Evolutionary conservation across 2,329 filamentous ascomycete genomes (phyloP).

Genomic region (Raffaelea albimanens): DNA sequence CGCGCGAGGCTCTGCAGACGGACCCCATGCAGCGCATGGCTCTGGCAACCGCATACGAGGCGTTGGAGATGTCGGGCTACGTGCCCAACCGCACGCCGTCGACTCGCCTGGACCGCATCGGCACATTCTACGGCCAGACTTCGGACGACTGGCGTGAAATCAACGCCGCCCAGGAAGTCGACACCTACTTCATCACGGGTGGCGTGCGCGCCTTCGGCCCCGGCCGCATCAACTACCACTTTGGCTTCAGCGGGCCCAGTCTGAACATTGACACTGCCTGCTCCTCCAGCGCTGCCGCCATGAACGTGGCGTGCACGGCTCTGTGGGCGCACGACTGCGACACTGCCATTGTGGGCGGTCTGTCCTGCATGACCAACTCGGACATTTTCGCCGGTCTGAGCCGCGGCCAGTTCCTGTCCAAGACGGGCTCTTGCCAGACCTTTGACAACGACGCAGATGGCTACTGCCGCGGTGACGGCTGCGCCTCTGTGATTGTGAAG

Average conservation of each 20-base stretch:
- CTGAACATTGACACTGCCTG: constrained; percentile 71
- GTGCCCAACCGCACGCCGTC: constrained; percentile 65
- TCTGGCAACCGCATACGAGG: constrained; percentile 69
- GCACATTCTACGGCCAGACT: constrained; percentile 66
- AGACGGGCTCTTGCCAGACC: constrained; percentile 67
- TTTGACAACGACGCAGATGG: constrained; percentile 75
- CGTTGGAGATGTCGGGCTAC: constrained; percentile 72
- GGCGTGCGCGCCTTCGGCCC: constrained; percentile 31
- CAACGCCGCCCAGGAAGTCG: constrained; percentile 62
- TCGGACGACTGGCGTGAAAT: constrained; percentile 72
- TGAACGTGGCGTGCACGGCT: constrained; percentile 63
- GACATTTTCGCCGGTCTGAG: constrained; percentile 70
- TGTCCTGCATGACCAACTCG: constrained; percentile 71
- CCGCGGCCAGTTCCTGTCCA: constrained; percentile 69
- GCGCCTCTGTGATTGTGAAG: constrained; percentile 68
- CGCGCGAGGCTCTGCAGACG: constrained; percentile 65
- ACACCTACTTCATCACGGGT: constrained; percentile 42
- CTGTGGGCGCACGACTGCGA: constrained; percentile 70
- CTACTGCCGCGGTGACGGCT: constrained; percentile 69
- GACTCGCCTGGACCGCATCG: constrained; percentile 53
- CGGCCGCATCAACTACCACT: constrained; percentile 65
- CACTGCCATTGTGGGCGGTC: constrained; percentile 69
- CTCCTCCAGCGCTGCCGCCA: constrained; percentile 62
- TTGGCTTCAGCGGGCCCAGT: constrained; percentile 65
- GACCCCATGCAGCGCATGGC: constrained; percentile 75